Percentiles rank a stretch among this genome's conserved stretches.
phyloP scores from a whole-genome alignment of 2,329 filamentous ascomycete species.

The Stachybotrys elegans region DNA sequence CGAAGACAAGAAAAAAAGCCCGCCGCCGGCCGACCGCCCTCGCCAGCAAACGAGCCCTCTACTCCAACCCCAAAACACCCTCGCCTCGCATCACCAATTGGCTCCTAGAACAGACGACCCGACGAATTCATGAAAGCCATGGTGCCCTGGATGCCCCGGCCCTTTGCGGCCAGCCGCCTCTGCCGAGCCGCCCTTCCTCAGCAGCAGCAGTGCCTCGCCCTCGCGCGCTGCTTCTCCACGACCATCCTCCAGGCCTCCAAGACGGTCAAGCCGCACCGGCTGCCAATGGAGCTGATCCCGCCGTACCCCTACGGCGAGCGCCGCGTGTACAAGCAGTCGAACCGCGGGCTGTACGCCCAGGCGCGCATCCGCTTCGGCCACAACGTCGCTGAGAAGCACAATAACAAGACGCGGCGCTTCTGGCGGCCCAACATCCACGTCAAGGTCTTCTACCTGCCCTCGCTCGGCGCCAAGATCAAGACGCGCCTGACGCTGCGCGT shows the following conservation, averaged over 20 bases:
- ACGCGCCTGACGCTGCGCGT: slow-evolving; percentile 66
- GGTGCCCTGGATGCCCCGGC: neutral
- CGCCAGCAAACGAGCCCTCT: no score
- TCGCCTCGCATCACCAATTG: no score
- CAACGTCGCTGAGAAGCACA: slow-evolving; percentile 64
- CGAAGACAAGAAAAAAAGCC: no score
- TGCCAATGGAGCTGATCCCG: slow-evolving; percentile 49
- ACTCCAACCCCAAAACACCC: no score
- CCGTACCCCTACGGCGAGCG: slow-evolving; percentile 70
- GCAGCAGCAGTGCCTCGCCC: neutral
- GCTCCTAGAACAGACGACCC: no score
- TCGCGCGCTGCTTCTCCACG: slow-evolving; percentile 29
- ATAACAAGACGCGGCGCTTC: slow-evolving; percentile 64
- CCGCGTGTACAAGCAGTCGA: slow-evolving; percentile 72
- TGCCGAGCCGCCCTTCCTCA: slow-evolving; percentile 6
- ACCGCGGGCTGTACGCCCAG: slow-evolving; percentile 66
- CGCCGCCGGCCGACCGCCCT: no score
- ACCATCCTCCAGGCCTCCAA: slow-evolving; percentile 29
- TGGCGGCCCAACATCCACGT: slow-evolving; percentile 73
- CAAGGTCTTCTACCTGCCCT: slow-evolving; percentile 61
- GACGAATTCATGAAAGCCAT: slow-evolving; percentile 2
- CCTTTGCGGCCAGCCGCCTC: slow-evolving; percentile 4
- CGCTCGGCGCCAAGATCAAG: slow-evolving; percentile 58
- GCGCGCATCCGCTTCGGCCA: slow-evolving; percentile 74
- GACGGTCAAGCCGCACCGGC: slow-evolving; percentile 36